Percentiles rank a stretch among this genome's conserved stretches.
phyloP scores from a whole-genome alignment of 192 early-diverging fungal species.

The Coemansia sp. region DNA sequence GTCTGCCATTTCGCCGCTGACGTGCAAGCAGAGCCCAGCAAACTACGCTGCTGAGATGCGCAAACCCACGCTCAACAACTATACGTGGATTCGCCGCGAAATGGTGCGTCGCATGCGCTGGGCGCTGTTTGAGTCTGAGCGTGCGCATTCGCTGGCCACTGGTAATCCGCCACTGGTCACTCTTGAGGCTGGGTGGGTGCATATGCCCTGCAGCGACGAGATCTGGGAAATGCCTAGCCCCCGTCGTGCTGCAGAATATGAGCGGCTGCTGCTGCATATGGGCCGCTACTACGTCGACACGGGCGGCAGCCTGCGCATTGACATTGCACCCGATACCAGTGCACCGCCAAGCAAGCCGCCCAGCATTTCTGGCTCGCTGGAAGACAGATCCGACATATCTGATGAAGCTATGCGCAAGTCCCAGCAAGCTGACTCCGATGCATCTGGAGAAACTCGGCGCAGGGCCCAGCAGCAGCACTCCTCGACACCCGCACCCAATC shows the following conservation, averaged over 20 bases:
- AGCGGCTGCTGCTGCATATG: conserved; percentile 54
- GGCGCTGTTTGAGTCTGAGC: conserved; percentile 52
- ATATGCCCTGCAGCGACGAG: conserved; percentile 55
- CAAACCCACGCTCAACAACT: conserved; percentile 40
- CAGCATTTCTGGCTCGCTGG: background rate
- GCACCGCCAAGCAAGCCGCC: background rate
- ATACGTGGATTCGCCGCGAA: conserved; percentile 48
- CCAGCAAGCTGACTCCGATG: background rate
- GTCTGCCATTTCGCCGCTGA: conserved; percentile 44
- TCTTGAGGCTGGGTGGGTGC: conserved; percentile 52
- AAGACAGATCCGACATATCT: background rate
- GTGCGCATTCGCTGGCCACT: conserved; percentile 41
- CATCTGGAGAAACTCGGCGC: background rate
- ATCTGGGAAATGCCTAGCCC: conserved; percentile 39
- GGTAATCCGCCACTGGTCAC: conserved; percentile 52
- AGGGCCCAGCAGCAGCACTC: background rate
- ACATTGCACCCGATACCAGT: conserved; percentile 20
- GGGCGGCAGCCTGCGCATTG: conserved; percentile 49
- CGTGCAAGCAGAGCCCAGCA: conserved; percentile 46
- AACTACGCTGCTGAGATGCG: conserved; percentile 46
- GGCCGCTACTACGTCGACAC: conserved; percentile 53
- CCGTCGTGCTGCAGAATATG: conserved; percentile 47
- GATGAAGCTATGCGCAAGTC: conserved; percentile 8
- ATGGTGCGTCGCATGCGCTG: conserved; percentile 51
- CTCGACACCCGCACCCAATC: conserved; percentile 22